These are phyloP conservation scores for Lobulomyces angularis DNA, from an alignment of 192 early-diverging fungal species.

Conservation along the genomic window DNA sequence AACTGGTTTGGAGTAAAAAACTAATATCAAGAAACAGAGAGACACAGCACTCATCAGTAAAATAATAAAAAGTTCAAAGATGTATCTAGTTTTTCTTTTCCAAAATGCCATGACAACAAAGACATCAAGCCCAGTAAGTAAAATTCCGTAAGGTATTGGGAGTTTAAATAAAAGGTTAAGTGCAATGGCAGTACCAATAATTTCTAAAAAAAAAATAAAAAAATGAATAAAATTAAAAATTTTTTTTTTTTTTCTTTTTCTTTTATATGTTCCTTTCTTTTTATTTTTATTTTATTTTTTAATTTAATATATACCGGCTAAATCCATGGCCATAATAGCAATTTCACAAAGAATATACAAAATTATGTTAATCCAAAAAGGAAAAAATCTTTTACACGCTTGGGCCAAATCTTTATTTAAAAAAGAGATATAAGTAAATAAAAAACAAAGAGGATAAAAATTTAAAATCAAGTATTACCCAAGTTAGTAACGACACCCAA, in stretches of 20 bases:
- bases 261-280: background rate
- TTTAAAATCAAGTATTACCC: slow-evolving; percentile 13
- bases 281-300: background rate
- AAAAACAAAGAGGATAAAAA: background rate
- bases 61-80: slow-evolving; percentile 60
- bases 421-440: background rate
- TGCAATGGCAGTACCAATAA: slow-evolving; percentile 81
- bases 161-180: slow-evolving; percentile 61
- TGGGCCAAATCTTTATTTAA: slow-evolving; percentile 51
- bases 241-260: too few species aligned
- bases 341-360: slow-evolving; percentile 62
- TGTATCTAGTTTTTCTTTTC: slow-evolving; percentile 39
- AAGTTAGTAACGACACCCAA: slow-evolving; percentile 61
- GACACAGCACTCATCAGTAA: slow-evolving; percentile 50
- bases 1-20: slow-evolving; percentile 43
- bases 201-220: too few species aligned
- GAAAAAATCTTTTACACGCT: slow-evolving; percentile 48
- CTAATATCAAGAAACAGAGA: slow-evolving; percentile 51
- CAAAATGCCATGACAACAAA: slow-evolving; percentile 54
- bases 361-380: slow-evolving; percentile 41
- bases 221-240: too few species aligned
- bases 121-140: slow-evolving; percentile 63
- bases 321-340: slow-evolving; percentile 69
- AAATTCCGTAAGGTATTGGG: slow-evolving; percentile 57
- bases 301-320: slow-evolving; percentile 41